Evolutionary conservation across 176 grass and related monocot species (phyloP).

Genomic region (Avena sativa): DNA sequence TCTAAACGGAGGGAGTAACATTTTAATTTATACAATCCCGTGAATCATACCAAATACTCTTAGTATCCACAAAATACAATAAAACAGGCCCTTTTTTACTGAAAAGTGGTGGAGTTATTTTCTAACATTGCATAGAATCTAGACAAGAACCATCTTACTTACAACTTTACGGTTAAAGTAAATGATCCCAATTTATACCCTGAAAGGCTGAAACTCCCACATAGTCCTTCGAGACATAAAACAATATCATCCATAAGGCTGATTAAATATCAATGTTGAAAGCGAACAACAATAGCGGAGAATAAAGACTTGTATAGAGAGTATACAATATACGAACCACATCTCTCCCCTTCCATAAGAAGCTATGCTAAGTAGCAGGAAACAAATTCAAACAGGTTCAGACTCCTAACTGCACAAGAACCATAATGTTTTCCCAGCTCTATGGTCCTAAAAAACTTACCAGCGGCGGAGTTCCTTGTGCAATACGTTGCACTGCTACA

Average conservation of each 20-base stretch:
- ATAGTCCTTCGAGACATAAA: neutral
- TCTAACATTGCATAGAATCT: neutral
- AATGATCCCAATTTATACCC: neutral
- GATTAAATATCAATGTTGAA: conserved; percentile 12
- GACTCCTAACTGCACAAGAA: conserved; percentile 33
- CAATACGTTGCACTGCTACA: conserved; percentile 84
- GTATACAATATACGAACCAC: neutral
- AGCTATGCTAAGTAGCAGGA: conserved; percentile 7
- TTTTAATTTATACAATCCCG: neutral
- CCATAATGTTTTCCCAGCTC: conserved; percentile 7
- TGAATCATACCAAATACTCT: conserved; percentile 31
- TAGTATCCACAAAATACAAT: conserved; percentile 29
- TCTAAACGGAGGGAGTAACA: neutral
- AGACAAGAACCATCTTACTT: conserved; percentile 3
- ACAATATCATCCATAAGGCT: neutral
- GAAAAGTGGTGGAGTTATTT: neutral
- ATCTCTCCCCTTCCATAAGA: neutral
- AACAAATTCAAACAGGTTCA: conserved; percentile 35
- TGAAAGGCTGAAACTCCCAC: neutral
- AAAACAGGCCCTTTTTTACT: conserved; percentile 1
- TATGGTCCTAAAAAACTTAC: conserved; percentile 55
- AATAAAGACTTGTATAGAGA: neutral
- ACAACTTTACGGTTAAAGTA: neutral
- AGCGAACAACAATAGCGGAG: conserved; percentile 12
- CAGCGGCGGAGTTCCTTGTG: conserved; percentile 92